phyloP scores from a whole-genome alignment of 2,329 filamentous ascomycete species.

The Fusarium pseudoanthophilum region DNA sequence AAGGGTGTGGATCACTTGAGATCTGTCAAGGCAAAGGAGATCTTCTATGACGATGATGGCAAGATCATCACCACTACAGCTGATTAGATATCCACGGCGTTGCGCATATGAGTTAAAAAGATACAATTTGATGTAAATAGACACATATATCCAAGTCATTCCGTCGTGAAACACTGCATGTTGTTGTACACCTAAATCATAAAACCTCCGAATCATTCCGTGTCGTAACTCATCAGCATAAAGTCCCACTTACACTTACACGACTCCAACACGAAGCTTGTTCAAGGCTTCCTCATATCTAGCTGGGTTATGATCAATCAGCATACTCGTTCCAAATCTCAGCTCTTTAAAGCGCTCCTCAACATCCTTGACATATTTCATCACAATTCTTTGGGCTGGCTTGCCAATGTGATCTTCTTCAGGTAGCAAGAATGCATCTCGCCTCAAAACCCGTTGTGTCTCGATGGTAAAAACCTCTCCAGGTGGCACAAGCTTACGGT shows the following conservation, averaged over 20 bases:
- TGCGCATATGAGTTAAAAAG: background rate
- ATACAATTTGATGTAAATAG: background rate
- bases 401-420: slow-evolving; percentile 65
- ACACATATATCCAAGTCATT: background rate
- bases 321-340: slow-evolving; percentile 76
- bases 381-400: slow-evolving; percentile 74
- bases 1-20: slow-evolving; percentile 76
- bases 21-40: slow-evolving; percentile 79
- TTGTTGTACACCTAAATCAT: slow-evolving; percentile 1
- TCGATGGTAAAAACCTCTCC: slow-evolving; percentile 82
- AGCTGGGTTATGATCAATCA: slow-evolving; percentile 79
- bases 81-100: slow-evolving; percentile 24
- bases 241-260: slow-evolving; percentile 43
- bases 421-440: slow-evolving; percentile 68
- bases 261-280: slow-evolving; percentile 64
- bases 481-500: slow-evolving; percentile 76
- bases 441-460: slow-evolving; percentile 72
- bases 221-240: slow-evolving; percentile 11
- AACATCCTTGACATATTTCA: slow-evolving; percentile 78
- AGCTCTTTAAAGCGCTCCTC: slow-evolving; percentile 77
- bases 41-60: slow-evolving; percentile 75
- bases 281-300: slow-evolving; percentile 77
- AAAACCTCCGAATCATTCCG: background rate
- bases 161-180: background rate
- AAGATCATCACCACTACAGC: slow-evolving; percentile 61